A percentile compares a stretch with the other conserved stretches of the same genome.
phyloP scores from a whole-genome alignment of 106 monocot species.

The Dendrobium catenatum region DNA sequence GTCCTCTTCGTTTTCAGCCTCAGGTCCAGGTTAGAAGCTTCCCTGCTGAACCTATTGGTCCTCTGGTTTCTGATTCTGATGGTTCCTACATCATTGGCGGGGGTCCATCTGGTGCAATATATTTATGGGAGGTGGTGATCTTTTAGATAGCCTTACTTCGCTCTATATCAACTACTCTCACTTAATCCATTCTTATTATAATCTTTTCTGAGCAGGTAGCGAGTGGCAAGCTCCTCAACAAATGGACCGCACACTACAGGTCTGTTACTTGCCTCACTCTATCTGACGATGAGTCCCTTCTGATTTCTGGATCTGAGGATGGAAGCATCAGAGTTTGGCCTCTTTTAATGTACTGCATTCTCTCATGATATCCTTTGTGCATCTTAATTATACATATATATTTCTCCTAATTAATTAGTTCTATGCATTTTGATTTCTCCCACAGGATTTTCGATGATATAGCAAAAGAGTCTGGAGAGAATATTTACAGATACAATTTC shows the following conservation, averaged over 20 bases:
- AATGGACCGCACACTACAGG: conserved; percentile 74
- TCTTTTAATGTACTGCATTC: conserved; percentile 39
- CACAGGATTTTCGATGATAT: conserved; percentile 61
- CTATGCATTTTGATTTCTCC: conserved; percentile 13
- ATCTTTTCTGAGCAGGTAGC: conserved; percentile 31
- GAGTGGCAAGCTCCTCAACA: conserved; percentile 73
- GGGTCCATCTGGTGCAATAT: conserved; percentile 50
- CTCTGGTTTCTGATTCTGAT: conserved; percentile 45
- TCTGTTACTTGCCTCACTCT: conserved; percentile 72
- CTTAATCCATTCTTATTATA: background rate
- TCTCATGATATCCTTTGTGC: background rate
- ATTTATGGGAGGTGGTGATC: conserved; percentile 62
- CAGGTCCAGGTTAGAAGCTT: conserved; percentile 56
- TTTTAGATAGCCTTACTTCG: background rate
- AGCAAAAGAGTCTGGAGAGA: conserved; percentile 19
- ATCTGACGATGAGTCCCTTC: conserved; percentile 62
- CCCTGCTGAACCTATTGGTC: conserved; percentile 58
- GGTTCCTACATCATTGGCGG: conserved; percentile 60
- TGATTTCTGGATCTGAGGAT: conserved; percentile 81
- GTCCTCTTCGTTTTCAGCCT: conserved; percentile 21
- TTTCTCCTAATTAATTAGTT: background rate
- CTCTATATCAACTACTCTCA: background rate
- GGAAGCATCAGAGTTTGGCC: conserved; percentile 84
- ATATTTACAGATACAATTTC: conserved; percentile 46
- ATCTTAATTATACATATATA: background rate